Evolutionary conservation across 1,284 basidiomycete species (phyloP), one percentile per base, ranked within the genome.

Genomic region (Naganishia cerealis): DNA sequence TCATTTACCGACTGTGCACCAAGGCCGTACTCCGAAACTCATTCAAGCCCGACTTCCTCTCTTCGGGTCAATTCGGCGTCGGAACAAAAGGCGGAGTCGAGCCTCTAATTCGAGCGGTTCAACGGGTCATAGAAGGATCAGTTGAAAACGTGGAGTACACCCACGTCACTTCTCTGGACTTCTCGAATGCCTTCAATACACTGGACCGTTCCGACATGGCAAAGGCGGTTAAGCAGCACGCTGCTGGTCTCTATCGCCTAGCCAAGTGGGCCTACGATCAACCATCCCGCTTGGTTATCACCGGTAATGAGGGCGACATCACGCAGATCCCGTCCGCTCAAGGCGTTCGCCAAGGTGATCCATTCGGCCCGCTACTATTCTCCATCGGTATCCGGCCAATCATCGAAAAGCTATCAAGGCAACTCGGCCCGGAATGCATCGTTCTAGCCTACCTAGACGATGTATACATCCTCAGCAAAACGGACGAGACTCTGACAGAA

Each of bases 271-370:
- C 62, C 13, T 71, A 71, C 59, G 39, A 66, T 54, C 16, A 50
- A 5, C 38, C 65, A 1, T 40, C 68, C 15, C 8, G 53, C 8
- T 40, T 59, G 42, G 36, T 59, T 2, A n/a, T 59, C 5, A 42
- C 40, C 18, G 57, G 57, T 39, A 42, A 29, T 71, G 26, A 54
- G 65, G 67, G 46, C 29, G 29, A 50, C 3, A 39, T 52, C 36
- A 43, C 42, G 13, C 42, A 18, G 5, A 65, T 70, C 48, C 7
- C 16, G 12, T 71, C 71, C 1, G 15, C 46, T 16, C 63, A 70
- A 59, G 72, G 72, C 0, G 62, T 70, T 9, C 52, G 71, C 2
- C 74, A 75, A 50, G 73, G 74, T 39, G 72, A 74, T 57, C 74
- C 72, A 1, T 57, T 74, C 2, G 69, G 69, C 21, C 69, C 72